phyloP scores from a whole-genome alignment of 2,329 filamentous ascomycete species.

The Trichophyton verrucosum region DNA sequence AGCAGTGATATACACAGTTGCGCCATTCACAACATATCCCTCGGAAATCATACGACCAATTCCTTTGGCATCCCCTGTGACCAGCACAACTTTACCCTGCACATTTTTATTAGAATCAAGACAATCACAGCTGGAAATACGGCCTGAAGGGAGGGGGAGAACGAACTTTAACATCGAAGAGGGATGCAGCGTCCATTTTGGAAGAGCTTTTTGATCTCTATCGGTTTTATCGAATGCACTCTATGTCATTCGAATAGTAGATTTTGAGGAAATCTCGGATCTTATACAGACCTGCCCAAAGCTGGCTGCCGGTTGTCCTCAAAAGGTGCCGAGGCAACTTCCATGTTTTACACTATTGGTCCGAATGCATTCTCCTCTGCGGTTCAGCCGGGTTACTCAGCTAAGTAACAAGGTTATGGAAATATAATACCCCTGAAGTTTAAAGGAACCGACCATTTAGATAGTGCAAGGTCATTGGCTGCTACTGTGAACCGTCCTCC shows the following conservation, averaged over 20 bases:
- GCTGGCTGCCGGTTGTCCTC: not conserved
- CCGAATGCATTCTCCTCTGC: not conserved
- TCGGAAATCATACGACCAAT: slow-evolving; percentile 45
- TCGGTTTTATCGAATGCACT: too few relatives aligned
- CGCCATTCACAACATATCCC: slow-evolving; percentile 41
- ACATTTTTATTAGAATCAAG: slow-evolving; percentile 40
- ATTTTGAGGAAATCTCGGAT: not conserved
- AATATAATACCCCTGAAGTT: not conserved
- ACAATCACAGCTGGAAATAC: slow-evolving; percentile 39
- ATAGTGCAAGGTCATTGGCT: too few relatives aligned
- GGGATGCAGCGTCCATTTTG: slow-evolving; percentile 42
- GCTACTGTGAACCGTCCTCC: too few relatives aligned
- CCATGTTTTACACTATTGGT: not conserved
- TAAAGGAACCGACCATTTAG: too few relatives aligned
- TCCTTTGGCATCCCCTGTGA: slow-evolving; percentile 41
- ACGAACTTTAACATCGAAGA: slow-evolving; percentile 50
- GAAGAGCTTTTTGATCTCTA: not conserved
- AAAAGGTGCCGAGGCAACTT: not conserved
- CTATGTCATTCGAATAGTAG: not conserved
- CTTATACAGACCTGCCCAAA: not conserved
- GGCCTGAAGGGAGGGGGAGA: not conserved
- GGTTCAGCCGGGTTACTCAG: too few relatives aligned
- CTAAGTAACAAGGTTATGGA: not conserved
- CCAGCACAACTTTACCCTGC: slow-evolving; percentile 36
- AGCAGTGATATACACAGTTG: slow-evolving; percentile 42